Base-by-base conservation (phyloP, 225 moss, liverwort and hornwort genomes). In the Sphagnum contortum region DNA sequence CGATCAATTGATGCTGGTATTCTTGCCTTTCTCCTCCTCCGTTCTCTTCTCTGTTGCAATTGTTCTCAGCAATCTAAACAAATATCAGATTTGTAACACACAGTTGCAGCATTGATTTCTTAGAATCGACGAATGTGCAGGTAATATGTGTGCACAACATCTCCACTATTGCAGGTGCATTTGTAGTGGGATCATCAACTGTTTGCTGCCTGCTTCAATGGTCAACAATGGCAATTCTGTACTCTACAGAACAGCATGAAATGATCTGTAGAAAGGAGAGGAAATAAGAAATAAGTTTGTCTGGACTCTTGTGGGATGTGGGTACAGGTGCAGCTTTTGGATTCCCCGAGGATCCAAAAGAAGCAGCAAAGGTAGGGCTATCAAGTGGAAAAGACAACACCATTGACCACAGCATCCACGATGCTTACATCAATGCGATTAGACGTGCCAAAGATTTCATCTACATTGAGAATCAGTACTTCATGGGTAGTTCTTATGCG, bases 381-480 rank as follows among this genome's bases (percentile, higher is more conserved):
- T 73, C 83, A 1, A 80, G 89, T 61, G 91, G 91, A 2, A 94
- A 94, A 48, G 75, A 91, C 49, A 91, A 85, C 58, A 80, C 70
- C 44, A 87, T 94, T 1, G 94, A 94, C 72, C 87, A 88, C 12
- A 91, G 91, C 48, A 77, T 94, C 64, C 94, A 94, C 53, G 91
- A 94, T 64, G 89, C 87, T 2, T 94, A 94, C 67, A 83, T 94
- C 66, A 89, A 87, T 69, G 91, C 94, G 12, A 94, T 94, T 57
- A 68, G 94, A 55, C 85, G 91, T 50, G 94, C 94, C 0, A 76
- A 80, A 64, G 71, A 94, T 66, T 94, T 73, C 73, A 89, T 94
- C 46, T 94, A 94, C 74, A 91, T 94, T 9, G 94, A 94, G 64
- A 94, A 94, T 45, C 94, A 94, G 76, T 94, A 94, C 68, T 94